phyloP scores from a whole-genome alignment of 208 protist species.

The Acanthamoeba royreba region DNA sequence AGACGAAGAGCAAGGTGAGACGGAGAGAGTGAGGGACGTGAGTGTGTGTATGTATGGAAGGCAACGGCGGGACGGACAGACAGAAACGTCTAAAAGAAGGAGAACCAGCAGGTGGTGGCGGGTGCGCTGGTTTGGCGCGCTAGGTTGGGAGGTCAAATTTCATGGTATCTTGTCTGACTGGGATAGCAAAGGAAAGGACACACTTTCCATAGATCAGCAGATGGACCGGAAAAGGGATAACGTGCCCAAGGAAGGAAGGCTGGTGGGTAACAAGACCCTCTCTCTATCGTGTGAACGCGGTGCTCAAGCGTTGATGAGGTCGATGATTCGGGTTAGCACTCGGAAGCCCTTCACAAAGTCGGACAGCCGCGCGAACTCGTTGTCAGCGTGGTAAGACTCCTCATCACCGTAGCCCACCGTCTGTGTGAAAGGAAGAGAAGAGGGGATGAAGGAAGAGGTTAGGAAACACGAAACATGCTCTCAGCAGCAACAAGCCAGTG shows the following conservation, averaged over 20 bases:
- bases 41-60: background rate
- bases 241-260: too few species aligned
- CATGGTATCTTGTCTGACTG: too few species aligned
- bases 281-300: background rate
- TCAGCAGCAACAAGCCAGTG: background rate
- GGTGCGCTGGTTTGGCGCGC: too few species aligned
- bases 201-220: too few species aligned
- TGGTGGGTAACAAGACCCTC: too few species aligned
- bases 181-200: too few species aligned
- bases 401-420: conserved; percentile 66
- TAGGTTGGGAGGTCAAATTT: too few species aligned
- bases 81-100: too few species aligned
- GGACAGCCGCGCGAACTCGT: conserved; percentile 41
- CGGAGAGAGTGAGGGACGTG: background rate
- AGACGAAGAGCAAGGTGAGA: background rate
- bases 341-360: background rate
- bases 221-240: too few species aligned
- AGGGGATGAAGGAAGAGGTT: too few species aligned
- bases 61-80: too few species aligned
- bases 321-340: background rate
- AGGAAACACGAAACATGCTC: background rate
- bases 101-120: too few species aligned
- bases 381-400: conserved; percentile 55
- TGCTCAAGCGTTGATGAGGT: background rate
- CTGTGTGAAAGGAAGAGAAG: conserved; percentile 66